Evolutionary conservation across 768 basidiomycete genomes (phyloP).

Genomic region (Kwoniella sp.): DNA sequence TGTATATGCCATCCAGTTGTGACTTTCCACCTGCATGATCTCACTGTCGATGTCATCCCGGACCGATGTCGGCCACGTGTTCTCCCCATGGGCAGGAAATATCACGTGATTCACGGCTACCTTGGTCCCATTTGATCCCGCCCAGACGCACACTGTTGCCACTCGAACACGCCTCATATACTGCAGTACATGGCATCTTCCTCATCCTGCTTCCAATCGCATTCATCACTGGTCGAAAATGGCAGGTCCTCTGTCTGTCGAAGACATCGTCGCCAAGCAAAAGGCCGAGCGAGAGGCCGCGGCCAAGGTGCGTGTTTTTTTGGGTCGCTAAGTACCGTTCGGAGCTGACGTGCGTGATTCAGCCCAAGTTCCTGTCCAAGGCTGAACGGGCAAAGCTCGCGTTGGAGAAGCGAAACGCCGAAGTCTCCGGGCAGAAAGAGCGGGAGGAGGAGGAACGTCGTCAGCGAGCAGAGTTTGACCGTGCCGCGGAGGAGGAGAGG

Average conservation of each 20-base stretch:
- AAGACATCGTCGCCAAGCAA: constrained; percentile 79
- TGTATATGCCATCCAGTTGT: too few species aligned
- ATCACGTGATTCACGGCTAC: too few species aligned
- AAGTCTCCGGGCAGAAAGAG: constrained; percentile 69
- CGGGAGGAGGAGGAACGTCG: constrained; percentile 60
- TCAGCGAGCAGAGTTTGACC: constrained; percentile 70
- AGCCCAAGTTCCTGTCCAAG: constrained; percentile 94
- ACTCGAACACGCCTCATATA: too few species aligned
- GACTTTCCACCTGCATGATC: too few species aligned
- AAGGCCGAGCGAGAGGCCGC: constrained; percentile 83
- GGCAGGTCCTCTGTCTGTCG: constrained; percentile 72
- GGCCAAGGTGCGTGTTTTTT: constrained; percentile 61
- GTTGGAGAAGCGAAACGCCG: constrained; percentile 76
- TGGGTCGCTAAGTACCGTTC: not conserved
- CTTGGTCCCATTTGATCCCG: constrained; percentile 8
- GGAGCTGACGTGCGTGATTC: constrained; percentile 14
- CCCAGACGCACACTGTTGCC: too few species aligned
- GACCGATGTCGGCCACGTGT: too few species aligned
- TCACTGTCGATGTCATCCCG: not conserved
- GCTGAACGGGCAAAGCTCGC: constrained; percentile 86
- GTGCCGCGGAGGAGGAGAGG: constrained; percentile 62
- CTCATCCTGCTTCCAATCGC: not conserved
- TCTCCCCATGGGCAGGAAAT: too few species aligned
- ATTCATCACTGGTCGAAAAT: constrained; percentile 23
- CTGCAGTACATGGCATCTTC: not conserved